Conservation (phyloP, 768 basidiomycete genomes). For the Daedaleopsis nitida region DNA sequence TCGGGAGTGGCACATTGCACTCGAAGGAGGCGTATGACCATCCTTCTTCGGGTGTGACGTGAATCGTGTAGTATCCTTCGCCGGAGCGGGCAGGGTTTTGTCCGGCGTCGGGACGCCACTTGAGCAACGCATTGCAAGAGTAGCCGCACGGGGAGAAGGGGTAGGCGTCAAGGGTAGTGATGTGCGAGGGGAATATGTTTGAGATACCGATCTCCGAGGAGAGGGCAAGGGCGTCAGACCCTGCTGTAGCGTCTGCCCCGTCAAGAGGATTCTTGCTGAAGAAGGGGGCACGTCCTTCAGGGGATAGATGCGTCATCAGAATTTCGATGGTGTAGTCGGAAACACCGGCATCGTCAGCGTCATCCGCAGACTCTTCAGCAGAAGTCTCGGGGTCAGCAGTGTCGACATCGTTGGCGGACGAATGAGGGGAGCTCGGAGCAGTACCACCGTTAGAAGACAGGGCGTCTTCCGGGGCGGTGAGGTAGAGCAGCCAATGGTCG, state of each 20-base stretch:
- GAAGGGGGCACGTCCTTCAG: conserved; percentile 77
- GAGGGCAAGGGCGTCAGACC: conserved; percentile 53
- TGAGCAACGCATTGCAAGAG: conserved; percentile 87
- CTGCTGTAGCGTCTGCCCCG: conserved; percentile 11
- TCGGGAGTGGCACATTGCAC: conserved; percentile 84
- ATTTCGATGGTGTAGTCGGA: conserved; percentile 97
- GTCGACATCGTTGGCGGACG: conserved; percentile 15
- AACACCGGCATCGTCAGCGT: conserved; percentile 27
- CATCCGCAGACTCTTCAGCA: conserved; percentile 17
- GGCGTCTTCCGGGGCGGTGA: conserved; percentile 62
- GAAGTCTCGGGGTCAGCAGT: conserved; percentile 14
- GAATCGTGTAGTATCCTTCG: conserved; percentile 97
- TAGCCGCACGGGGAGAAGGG: conserved; percentile 96
- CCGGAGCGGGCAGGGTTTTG: conserved; percentile 38
- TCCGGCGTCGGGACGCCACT: conserved; percentile 50
- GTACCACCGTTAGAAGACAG: conserved; percentile 14
- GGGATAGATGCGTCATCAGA: conserved; percentile 90
- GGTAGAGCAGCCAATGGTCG: conserved; percentile 97
- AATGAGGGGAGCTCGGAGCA: conserved; percentile 29
- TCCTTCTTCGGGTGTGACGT: conserved; percentile 96
- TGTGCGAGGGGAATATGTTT: conserved; percentile 74
- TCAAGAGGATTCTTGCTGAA: conserved; percentile 52
- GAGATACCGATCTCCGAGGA: conserved; percentile 79
- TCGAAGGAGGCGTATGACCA: conserved; percentile 99
- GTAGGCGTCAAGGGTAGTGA: conserved; percentile 89